Base-by-base conservation (phyloP, 768 basidiomycete species). In the Mycena venus region DNA sequence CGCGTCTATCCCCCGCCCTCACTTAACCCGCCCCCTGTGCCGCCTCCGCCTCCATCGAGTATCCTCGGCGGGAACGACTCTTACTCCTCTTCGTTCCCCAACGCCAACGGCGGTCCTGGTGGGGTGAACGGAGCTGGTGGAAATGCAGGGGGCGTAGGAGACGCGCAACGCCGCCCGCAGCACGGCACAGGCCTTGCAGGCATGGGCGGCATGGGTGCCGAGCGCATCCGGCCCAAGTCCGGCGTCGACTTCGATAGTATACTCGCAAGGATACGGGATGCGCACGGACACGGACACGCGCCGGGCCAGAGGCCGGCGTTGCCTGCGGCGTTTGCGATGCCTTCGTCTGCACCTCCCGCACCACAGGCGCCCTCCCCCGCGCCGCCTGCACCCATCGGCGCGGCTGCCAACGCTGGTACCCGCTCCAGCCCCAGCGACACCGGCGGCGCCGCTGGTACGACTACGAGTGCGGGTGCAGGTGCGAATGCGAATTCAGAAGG, bases 1-100 rank as follows among this genome's bases (percentile, higher is more conserved):
- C 82, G 83, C 42, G 82, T 83, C 3, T 70, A 47, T 56, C 74
- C 70, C 10, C 55, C 74, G n/a, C 17, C 72, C 4, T 6, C 58
- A 32, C 4, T 38, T 21, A 29, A 9, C 34, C 15, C 27, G 5
- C 25, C 15, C 11, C 32, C 34, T 9, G 10, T 19, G 2, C 7
- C 29, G 7, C 40, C 27, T 5, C 10, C 21, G 21, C 49, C 10
- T 8, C 47, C 53, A 2, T 17, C 42, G 17, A 32, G 55, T 10
- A 49, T 49, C 47, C 8, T 21, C 21, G 47, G 23, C 27, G 5
- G 10, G 15, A 21, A n/a, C 38, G 19, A 27, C 15, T 1, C n/a
- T 5, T 14, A 29, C 51, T 25, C n/a, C n/a, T 14, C 51, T 11
- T 29, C 25, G n/a, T 25, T 11, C 23, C 34, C 58, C 58, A 59